A percentile compares a stretch with the other conserved stretches of the same genome.
phyloP scores from a whole-genome alignment of 345 rosid species.

The Murraya paniculata region DNA sequence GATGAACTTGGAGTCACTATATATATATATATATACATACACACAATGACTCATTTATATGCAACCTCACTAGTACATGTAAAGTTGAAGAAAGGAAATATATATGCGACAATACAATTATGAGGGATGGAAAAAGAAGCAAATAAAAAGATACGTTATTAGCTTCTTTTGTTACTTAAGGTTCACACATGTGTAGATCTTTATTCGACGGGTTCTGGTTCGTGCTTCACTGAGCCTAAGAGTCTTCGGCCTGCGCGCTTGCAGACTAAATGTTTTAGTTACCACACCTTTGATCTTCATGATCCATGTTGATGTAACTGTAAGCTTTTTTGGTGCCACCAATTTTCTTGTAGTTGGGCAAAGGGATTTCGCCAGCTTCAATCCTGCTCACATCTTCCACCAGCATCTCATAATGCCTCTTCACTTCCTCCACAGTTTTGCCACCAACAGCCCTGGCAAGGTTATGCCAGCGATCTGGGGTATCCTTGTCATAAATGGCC shows the following conservation, averaged over 20 bases:
- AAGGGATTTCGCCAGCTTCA: constrained; percentile 45
- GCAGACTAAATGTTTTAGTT: not conserved
- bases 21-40: no score
- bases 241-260: constrained; percentile 33
- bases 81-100: not conserved
- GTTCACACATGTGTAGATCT: not conserved
- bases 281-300: constrained; percentile 27
- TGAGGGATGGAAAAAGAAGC: not conserved
- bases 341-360: constrained; percentile 42
- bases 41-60: not conserved
- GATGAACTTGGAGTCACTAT: not conserved
- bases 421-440: constrained; percentile 35
- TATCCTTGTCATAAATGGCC: constrained; percentile 41
- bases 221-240: constrained; percentile 32
- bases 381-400: constrained; percentile 47
- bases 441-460: constrained; percentile 50
- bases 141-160: not conserved
- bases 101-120: not conserved
- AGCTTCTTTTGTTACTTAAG: not conserved
- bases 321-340: constrained; percentile 8
- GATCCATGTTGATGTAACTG: constrained; percentile 21
- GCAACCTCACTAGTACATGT: not conserved
- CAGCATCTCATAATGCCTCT: constrained; percentile 40
- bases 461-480: constrained; percentile 50
- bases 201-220: constrained; percentile 10